Evolutionary conservation across 2,329 filamentous ascomycete genomes (phyloP).

Genomic region (Paracorniculantispora psalliotae): DNA sequence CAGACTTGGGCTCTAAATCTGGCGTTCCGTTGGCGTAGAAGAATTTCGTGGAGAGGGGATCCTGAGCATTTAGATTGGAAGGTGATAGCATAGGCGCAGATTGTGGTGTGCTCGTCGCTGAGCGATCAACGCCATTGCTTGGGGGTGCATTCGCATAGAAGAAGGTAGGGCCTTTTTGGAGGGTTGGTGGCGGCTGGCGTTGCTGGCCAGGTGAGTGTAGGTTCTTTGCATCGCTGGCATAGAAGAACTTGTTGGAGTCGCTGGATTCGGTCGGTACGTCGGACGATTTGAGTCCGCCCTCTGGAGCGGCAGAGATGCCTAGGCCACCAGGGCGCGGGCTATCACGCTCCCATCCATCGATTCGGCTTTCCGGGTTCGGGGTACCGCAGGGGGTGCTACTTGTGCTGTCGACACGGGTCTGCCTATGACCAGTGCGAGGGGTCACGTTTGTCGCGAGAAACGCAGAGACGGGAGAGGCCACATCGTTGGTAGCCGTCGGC

Average conservation of each 20-base stretch:
- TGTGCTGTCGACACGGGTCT: conserved; percentile 64
- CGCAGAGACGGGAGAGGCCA: conserved; percentile 47
- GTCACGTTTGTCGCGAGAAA: conserved; percentile 67
- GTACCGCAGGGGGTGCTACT: conserved; percentile 62
- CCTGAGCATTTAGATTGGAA: conserved; percentile 30
- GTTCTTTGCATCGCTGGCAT: conserved; percentile 71
- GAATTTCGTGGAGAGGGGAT: conserved; percentile 56
- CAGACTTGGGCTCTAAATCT: conserved; percentile 36
- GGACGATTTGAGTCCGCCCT: conserved; percentile 22
- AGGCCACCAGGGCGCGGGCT: conserved; percentile 24
- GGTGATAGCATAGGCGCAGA: conserved; percentile 25
- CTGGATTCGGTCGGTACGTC: conserved; percentile 26
- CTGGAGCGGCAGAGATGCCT: conserved; percentile 27
- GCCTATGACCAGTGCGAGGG: conserved; percentile 70
- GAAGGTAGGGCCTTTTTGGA: conserved; percentile 47
- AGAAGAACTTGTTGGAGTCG: conserved; percentile 75
- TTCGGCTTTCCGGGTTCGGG: conserved; percentile 41
- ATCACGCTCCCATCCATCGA: conserved; percentile 39
- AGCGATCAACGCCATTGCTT: conserved; percentile 26
- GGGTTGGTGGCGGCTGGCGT: conserved; percentile 33
- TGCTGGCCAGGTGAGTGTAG: conserved; percentile 29
- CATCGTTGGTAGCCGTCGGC: conserved; percentile 29
- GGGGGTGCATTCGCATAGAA: conserved; percentile 50
- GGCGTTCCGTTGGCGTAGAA: conserved; percentile 67
- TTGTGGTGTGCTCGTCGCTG: conserved; percentile 23